Percentiles rank a stretch among this genome's conserved stretches.
phyloP scores from a whole-genome alignment of 2,329 filamentous ascomycete genomes.

The Boeremia lycopersici region DNA sequence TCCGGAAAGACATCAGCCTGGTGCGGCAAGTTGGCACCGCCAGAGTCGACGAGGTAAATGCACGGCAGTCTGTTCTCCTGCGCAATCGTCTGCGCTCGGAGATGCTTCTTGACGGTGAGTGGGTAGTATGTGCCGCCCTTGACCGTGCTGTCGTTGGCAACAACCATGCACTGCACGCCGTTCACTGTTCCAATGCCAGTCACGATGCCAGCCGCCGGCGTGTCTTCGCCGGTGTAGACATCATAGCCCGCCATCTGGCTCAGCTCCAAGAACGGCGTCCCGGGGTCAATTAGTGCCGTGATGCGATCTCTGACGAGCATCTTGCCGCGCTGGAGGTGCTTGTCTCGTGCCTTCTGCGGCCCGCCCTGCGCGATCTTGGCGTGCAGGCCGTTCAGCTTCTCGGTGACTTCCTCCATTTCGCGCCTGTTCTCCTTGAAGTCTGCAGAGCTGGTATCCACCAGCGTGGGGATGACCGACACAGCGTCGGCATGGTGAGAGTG shows the following conservation, averaged over 20 bases:
- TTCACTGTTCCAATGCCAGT: conserved; percentile 90
- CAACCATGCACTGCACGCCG: conserved; percentile 89
- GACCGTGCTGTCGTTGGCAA: conserved; percentile 95
- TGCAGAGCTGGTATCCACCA: conserved; percentile 75
- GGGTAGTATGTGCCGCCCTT: conserved; percentile 98
- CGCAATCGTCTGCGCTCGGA: conserved; percentile 88
- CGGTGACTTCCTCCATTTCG: conserved; percentile 77
- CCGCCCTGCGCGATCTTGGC: conserved; percentile 76
- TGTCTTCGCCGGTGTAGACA: conserved; percentile 84
- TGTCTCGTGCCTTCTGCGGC: conserved; percentile 79
- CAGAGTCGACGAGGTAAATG: conserved; percentile 95
- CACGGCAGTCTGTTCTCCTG: conserved; percentile 83
- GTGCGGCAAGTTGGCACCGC: conserved; percentile 91
- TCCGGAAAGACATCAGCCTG: conserved; percentile 97
- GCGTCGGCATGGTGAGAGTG: conserved; percentile 80
- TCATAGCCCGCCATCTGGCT: conserved; percentile 87
- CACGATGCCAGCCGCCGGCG: conserved; percentile 89
- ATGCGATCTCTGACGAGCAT: conserved; percentile 93
- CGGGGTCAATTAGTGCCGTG: conserved; percentile 84
- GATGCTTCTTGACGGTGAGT: conserved; percentile 96
- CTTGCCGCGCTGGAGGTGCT: conserved; percentile 86
- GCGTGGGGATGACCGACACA: conserved; percentile 78
- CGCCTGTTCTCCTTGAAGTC: conserved; percentile 81
- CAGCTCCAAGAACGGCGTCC: conserved; percentile 90
- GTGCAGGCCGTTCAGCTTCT: conserved; percentile 72